Evolutionary conservation across 441 rosid species (phyloP).

Genomic region (Isatis lusitanica): DNA sequence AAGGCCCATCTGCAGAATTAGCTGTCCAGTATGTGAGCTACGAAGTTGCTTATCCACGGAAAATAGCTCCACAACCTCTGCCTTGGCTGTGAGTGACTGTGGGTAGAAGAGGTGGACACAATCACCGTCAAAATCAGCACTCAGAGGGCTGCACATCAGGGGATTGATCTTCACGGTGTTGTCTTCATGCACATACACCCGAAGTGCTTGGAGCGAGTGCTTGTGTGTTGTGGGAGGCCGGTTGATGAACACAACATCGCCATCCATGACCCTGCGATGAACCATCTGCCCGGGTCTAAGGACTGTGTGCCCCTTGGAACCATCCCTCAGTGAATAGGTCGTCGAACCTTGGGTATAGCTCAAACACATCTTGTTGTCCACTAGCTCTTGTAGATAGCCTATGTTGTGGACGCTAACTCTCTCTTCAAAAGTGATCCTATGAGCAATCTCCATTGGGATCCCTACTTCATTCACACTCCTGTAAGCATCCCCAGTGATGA

Average conservation of each 20-base stretch:
- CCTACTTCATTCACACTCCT: constrained; percentile 81
- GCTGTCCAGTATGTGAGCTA: constrained; percentile 85
- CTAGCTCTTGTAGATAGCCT: constrained; percentile 63
- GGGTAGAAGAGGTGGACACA: constrained; percentile 92
- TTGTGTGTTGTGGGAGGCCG: constrained; percentile 97
- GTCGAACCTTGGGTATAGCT: constrained; percentile 77
- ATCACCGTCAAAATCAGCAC: constrained; percentile 98
- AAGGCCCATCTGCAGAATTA: constrained; percentile 72
- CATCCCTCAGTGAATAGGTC: constrained; percentile 82
- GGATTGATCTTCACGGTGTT: constrained; percentile 96
- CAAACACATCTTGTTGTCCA: constrained; percentile 74
- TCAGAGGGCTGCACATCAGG: constrained; percentile 80
- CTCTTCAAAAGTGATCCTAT: constrained; percentile 88
- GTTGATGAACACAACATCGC: constrained; percentile 86
- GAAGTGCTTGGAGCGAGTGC: constrained; percentile 90
- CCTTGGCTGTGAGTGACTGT: constrained; percentile 84
- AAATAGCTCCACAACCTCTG: constrained; percentile 90
- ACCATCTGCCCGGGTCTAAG: constrained; percentile 85
- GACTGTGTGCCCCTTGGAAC: constrained; percentile 86
- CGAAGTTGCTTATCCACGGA: constrained; percentile 89
- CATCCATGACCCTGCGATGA: constrained; percentile 89
- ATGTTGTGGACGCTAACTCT: constrained; percentile 73
- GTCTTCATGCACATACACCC: constrained; percentile 88
- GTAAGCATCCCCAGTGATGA: constrained; percentile 92
- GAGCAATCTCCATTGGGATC: constrained; percentile 81